Evolutionary conservation across 306 rosid genomes (phyloP), one percentile per base, ranked within the genome.

Genomic region (Castanospermum australe): DNA sequence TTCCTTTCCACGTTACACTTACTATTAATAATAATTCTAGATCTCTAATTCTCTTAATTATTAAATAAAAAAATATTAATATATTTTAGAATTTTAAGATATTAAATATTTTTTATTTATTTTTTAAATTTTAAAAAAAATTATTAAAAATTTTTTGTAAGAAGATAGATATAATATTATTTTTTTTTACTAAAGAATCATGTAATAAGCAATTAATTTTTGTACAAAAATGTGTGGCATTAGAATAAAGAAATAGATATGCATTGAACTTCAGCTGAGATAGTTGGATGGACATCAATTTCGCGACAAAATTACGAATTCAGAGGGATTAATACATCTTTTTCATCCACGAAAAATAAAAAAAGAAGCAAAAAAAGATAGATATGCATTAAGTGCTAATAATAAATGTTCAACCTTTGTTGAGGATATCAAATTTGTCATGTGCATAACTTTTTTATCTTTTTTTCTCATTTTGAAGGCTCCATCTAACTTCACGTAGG

Each of bases 361-460:
- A 21, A 3, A 1, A 1, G 3, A 28, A 28, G 3, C 1, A 28
- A 3, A 28, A 28, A 28, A 3, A 28, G 32, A 30, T 9, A 1
- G 56, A 41, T 18, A 28, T 48, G 73, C 74, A 76, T 50, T 69
- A 69, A 62, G 45, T 76, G 6, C 72, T 61, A 76, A 69, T 69
- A 76, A 68, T 67, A 14, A 82, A 59, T 70, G 78, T 51, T 62
- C 36, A 82, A 69, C 74, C 69, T 69, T 82, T 61, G 52, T 28
- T 28, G 69, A 64, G 24, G 64, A 82, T 77, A 70, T 70, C 56
- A 76, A 77, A 76, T 41, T 70, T 77, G 86, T 77, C 79, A 76
- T 70, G 68, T 62, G 82, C 67, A 32, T 7, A 25, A 62, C 82
- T 76, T 60, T 57, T 76, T 60, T 57, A 59, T 72, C 70, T 64